Conservation (phyloP, 2,329 filamentous ascomycete genomes). For the Sporothrix sp. region DNA sequence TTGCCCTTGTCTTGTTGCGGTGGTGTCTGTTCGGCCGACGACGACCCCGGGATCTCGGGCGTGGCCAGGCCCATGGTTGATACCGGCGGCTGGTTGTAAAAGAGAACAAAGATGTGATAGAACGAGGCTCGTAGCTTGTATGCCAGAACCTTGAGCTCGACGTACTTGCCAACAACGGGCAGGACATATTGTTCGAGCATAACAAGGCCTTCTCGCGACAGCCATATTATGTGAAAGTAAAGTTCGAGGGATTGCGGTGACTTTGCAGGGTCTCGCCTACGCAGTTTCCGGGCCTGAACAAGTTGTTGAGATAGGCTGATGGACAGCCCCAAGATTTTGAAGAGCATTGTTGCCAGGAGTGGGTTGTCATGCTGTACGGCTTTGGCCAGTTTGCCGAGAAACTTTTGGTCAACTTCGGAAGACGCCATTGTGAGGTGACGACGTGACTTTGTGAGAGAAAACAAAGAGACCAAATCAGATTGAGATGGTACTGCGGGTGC, state of each 20-base stretch:
- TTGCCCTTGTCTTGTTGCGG: conserved; percentile 39
- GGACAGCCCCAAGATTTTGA: conserved; percentile 83
- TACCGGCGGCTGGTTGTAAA: conserved; percentile 81
- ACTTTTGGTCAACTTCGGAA: conserved; percentile 95
- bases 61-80: conserved; percentile 48
- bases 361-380: conserved; percentile 68
- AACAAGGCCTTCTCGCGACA: conserved; percentile 80
- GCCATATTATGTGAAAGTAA: conserved; percentile 86
- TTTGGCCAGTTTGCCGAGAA: conserved; percentile 79
- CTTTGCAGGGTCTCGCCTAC: conserved; percentile 68
- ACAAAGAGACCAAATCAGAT: background rate
- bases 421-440: conserved; percentile 88
- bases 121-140: conserved; percentile 91
- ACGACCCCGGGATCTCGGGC: conserved; percentile 32
- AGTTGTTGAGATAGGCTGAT: conserved; percentile 80
- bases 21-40: conserved; percentile 25
- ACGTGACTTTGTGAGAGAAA: background rate
- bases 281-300: conserved; percentile 70
- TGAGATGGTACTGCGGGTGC: too few relatives aligned
- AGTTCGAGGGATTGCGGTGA: conserved; percentile 73
- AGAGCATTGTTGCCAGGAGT: conserved; percentile 71
- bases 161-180: conserved; percentile 68
- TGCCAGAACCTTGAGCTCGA: conserved; percentile 78
- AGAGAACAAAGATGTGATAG: conserved; percentile 92
- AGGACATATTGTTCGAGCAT: conserved; percentile 83